A percentile compares a stretch with the other conserved stretches of the same genome.
These are phyloP conservation scores for Schizonepeta tenuifolia DNA, from an alignment of 257 asterid species.

Conservation along the genomic window DNA sequence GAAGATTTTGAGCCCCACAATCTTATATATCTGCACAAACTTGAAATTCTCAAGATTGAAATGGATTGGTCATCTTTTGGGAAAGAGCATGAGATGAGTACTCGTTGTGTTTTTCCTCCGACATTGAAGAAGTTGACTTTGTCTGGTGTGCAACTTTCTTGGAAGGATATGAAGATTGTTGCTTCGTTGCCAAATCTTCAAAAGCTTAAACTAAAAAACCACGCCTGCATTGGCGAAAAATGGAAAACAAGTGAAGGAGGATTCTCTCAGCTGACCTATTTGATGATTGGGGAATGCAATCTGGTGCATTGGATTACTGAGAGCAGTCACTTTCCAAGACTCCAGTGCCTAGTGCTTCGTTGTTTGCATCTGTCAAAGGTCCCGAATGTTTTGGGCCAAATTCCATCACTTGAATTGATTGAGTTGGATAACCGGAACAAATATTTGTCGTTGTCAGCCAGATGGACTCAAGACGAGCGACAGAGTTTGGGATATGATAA, in stretches of 20 bases:
- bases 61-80: not conserved
- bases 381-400: too few relatives aligned
- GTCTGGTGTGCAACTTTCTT: not conserved
- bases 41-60: not conserved
- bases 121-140: not conserved
- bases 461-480: not conserved
- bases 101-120: not conserved
- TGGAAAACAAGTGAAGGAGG: not conserved
- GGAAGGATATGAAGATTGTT: not conserved
- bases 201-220: too few relatives aligned
- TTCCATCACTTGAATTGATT: not conserved
- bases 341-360: not conserved
- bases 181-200: too few relatives aligned
- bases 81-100: not conserved
- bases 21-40: not conserved
- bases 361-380: too few relatives aligned
- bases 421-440: not conserved
- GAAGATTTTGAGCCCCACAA: not conserved
- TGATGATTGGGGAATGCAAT: not conserved
- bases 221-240: too few relatives aligned
- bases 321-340: not conserved
- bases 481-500: not conserved
- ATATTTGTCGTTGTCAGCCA: too few relatives aligned
- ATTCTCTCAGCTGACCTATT: not conserved
- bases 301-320: not conserved